Percentiles rank a stretch among this genome's conserved stretches.
These are phyloP conservation scores for Euphrasia arctica DNA, from an alignment of 305 asterid species.

Conservation along the genomic window DNA sequence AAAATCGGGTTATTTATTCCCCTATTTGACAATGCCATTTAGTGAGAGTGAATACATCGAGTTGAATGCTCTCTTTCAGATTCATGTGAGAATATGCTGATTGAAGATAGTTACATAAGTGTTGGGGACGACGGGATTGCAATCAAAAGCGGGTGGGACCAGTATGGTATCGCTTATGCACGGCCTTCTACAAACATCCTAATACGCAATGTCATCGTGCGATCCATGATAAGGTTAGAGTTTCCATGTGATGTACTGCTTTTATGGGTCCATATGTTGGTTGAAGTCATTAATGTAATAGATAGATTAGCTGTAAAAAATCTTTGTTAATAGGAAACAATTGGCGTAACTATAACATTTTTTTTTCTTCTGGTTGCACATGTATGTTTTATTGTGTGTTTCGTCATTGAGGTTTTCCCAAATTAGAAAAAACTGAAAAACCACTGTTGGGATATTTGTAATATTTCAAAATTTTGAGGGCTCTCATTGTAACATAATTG, in stretches of 20 bases:
- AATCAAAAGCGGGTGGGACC: slow-evolving; percentile 98
- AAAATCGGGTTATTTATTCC: neutral
- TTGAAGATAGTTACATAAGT: slow-evolving; percentile 80
- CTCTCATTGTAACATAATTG: neutral
- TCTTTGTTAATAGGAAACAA: neutral
- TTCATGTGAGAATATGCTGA: slow-evolving; percentile 76
- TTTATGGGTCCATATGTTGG: no score
- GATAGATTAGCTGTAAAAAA: slow-evolving; percentile 1
- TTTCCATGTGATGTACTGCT: slow-evolving; percentile 6
- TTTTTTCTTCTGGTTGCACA: no score
- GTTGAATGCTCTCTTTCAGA: slow-evolving; percentile 45
- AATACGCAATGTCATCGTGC: slow-evolving; percentile 72
- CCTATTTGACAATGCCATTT: neutral
- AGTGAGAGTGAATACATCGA: slow-evolving; percentile 10
- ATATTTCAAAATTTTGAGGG: no score
- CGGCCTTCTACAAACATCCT: slow-evolving; percentile 75
- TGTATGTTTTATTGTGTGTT: neutral
- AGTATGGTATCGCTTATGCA: slow-evolving; percentile 92
- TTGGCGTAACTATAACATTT: no score
- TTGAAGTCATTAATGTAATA: neutral
- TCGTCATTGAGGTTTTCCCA: neutral
- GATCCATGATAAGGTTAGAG: slow-evolving; percentile 79
- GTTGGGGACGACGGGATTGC: slow-evolving; percentile 96
- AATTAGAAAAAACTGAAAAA: neutral
- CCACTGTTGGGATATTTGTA: neutral